Base-by-base conservation (phyloP, 2,329 filamentous ascomycete species). In the Fonsecaea nubica region DNA sequence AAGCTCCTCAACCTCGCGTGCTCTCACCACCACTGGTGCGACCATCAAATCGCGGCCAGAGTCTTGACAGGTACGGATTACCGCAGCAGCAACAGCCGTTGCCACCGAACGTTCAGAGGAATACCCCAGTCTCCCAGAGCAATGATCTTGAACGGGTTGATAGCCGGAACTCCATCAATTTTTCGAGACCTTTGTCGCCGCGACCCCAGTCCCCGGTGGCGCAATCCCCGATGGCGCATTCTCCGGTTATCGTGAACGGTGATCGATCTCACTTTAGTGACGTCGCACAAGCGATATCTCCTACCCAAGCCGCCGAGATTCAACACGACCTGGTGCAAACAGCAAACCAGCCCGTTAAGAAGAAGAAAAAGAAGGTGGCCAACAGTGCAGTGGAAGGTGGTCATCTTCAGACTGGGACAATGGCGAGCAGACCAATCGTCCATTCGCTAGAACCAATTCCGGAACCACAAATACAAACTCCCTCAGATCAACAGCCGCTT, bases 121-220 rank as follows among this genome's bases (percentile, higher is more conserved):
- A 58, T n/a, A 66, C 57, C 45, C 38, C 40, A 30, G 55, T 60
- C 5, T 75, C 69, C 68, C 76, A 68, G 73, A 76, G 64, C 66
- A 74, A 68, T 76, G 59, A 74, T 55, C 59, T 77, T 32, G 79
- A 81, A 62, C 75, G 79, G 40, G 72, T 77, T 4, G 72, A 71
- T 52, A 83, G 79, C 68, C 74, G 80, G 53, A 78, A 76, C 36
- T 83, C 81, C 3, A 75, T 83, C 66, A 83, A 83, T 72, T 83
- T 83, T 65, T 83, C 82, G 0, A 76, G 79, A 25, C 76, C 80
- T 4, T 80, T 75, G 45, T 82, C 81, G 15, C 80, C 80, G 4
- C 75, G 72, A 33, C 67, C 68, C n/a, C 69, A 55, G 21, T 72
- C 71, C 42, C 69, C 65, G 4, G 25, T 58, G 5, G 35, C 53